Evolutionary conservation across 1,284 basidiomycete genomes (phyloP).

Genomic region (Ganoderma resinaceum): DNA sequence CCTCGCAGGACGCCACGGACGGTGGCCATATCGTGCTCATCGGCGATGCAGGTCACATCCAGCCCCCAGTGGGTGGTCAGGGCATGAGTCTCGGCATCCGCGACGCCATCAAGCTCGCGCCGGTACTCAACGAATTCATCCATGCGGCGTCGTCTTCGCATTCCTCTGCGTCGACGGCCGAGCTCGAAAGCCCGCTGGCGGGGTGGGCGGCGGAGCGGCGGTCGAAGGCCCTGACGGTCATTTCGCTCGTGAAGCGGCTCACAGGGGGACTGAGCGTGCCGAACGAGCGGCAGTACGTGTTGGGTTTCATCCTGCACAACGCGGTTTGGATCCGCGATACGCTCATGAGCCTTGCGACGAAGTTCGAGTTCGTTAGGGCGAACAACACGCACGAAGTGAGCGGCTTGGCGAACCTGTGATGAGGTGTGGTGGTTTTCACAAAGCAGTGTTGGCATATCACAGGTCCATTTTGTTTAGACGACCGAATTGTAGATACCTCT

Average conservation of each 20-base stretch:
- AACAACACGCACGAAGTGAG: conserved; percentile 36
- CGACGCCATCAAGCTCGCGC: conserved; percentile 47
- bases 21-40: conserved; percentile 39
- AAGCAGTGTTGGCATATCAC: too few relatives aligned
- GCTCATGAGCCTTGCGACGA: conserved; percentile 30
- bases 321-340: conserved; percentile 31
- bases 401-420: conserved; percentile 32
- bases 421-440: background rate
- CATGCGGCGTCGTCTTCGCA: background rate
- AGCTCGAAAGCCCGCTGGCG: conserved; percentile 25
- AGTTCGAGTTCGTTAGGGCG: conserved; percentile 30
- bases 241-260: conserved; percentile 29
- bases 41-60: conserved; percentile 55
- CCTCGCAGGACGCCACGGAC: background rate
- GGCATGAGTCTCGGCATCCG: conserved; percentile 57
- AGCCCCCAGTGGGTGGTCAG: conserved; percentile 53
- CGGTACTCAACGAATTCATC: conserved; percentile 31
- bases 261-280: conserved; percentile 18
- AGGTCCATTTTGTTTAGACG: too few relatives aligned
- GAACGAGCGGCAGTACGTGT: conserved; percentile 26
- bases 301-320: conserved; percentile 35
- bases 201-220: conserved; percentile 34
- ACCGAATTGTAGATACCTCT: too few relatives aligned
- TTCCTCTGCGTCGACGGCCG: background rate
- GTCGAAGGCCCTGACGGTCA: conserved; percentile 33